A percentile compares a stretch with the other conserved stretches of the same genome.
Evolutionary conservation across 1,139 yeast species (phyloP).

Genomic region (Geotrichum cucujoidarum): DNA sequence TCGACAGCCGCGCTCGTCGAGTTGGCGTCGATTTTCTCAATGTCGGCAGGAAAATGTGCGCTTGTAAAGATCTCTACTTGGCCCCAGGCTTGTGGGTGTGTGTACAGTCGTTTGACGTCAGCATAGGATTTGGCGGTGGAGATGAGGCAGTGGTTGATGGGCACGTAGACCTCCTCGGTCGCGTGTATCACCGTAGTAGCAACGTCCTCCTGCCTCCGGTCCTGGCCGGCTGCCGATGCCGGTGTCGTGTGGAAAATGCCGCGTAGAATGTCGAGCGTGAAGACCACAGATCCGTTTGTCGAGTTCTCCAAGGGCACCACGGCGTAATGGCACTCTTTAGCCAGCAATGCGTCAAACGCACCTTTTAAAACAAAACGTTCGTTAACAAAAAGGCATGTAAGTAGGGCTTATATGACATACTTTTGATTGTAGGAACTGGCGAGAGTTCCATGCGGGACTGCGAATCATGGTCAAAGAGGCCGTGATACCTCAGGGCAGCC

Average conservation of each 20-base stretch:
- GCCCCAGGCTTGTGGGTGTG: conserved; percentile 99
- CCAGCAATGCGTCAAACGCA: conserved; percentile 55
- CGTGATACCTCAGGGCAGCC: conserved; percentile 67
- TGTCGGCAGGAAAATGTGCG: conserved; percentile 28
- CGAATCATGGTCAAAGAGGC: conserved; percentile 42
- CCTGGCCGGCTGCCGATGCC: background rate
- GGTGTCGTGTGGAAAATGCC: conserved; percentile 46
- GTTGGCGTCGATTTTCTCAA: conserved; percentile 51
- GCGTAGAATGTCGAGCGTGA: conserved; percentile 74
- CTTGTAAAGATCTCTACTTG: conserved; percentile 60
- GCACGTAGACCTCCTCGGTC: conserved; percentile 74
- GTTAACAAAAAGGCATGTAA: too few species aligned
- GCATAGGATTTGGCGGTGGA: conserved; percentile 42
- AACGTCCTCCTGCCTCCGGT: background rate
- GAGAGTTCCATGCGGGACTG: conserved; percentile 17
- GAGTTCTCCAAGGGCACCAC: conserved; percentile 94
- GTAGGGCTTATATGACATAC: conserved; percentile 21
- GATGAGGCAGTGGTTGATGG: conserved; percentile 74
- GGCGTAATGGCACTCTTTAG: conserved; percentile 53
- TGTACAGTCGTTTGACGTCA: conserved; percentile 55
- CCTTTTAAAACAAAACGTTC: too few species aligned
- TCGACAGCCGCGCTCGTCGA: conserved; percentile 87
- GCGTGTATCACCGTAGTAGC: conserved; percentile 32
- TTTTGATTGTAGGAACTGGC: conserved; percentile 30
- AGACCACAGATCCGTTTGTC: conserved; percentile 87